These are phyloP conservation scores for Metschnikowia noctiluminum DNA, from an alignment of 805 yeast genomes.

Conservation along the genomic window DNA sequence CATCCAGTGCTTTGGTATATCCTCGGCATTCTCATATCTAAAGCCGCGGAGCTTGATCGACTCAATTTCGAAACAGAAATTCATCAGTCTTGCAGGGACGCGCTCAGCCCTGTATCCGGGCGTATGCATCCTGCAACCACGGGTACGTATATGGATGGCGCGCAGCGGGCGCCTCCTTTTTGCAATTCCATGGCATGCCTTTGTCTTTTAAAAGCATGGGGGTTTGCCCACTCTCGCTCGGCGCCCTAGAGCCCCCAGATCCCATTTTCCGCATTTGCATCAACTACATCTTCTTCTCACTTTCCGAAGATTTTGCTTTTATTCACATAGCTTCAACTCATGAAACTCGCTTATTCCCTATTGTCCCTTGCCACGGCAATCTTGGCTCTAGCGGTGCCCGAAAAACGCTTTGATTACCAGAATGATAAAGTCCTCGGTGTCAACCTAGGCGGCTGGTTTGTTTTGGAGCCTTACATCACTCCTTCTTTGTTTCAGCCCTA, in stretches of 20 bases:
- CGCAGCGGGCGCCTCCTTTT: conserved; percentile 1
- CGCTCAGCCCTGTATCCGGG: background rate
- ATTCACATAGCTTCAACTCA: background rate
- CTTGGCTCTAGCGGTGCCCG: conserved; percentile 12
- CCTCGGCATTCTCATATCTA: background rate
- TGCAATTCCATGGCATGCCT: conserved; percentile 6
- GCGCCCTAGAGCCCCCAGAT: background rate
- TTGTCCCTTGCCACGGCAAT: conserved; percentile 11
- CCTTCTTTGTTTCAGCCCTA: conserved; percentile 67
- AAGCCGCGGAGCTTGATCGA: background rate
- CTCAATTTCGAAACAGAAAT: background rate
- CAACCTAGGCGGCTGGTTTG: conserved; percentile 88
- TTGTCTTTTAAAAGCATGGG: conserved; percentile 1
- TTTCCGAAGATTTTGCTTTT: background rate
- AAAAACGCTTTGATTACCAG: conserved; percentile 30
- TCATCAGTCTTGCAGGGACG: background rate
- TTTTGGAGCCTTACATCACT: conserved; percentile 81
- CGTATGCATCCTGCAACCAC: background rate
- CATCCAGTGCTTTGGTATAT: no score
- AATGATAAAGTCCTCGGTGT: conserved; percentile 57
- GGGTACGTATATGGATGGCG: background rate
- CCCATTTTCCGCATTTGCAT: background rate
- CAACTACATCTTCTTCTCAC: background rate
- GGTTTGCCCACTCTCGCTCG: background rate
- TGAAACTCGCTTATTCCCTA: conserved; percentile 10